Evolutionary conservation across 257 asterid genomes (phyloP).

Genomic region (Solanum ossicruentum): DNA sequence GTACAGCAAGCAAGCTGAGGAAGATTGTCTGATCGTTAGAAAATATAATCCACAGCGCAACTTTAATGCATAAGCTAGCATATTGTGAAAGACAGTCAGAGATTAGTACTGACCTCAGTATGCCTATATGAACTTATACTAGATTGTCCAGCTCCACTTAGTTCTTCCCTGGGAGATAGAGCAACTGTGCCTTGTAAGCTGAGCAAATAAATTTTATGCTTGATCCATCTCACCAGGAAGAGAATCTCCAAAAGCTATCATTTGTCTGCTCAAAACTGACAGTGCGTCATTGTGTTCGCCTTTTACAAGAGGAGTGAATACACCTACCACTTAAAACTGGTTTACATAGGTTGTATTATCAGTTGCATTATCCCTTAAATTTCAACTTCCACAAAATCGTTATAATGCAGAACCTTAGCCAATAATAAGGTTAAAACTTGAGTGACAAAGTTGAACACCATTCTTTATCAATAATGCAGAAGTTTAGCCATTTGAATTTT

Average conservation of each 20-base stretch:
- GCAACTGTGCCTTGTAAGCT: conserved; percentile 8
- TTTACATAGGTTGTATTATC: neutral
- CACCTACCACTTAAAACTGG: neutral
- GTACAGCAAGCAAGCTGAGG: conserved; percentile 59
- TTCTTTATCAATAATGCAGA: neutral
- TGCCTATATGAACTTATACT: conserved; percentile 2
- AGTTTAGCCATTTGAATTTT: neutral
- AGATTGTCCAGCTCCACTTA: neutral
- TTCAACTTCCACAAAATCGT: neutral
- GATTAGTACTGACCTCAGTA: neutral
- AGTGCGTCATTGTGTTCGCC: neutral
- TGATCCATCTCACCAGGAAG: conserved; percentile 1
- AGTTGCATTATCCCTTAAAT: neutral
- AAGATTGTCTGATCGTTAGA: neutral
- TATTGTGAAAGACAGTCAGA: neutral
- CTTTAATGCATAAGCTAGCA: neutral
- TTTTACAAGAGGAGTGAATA: neutral
- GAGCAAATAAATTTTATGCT: neutral
- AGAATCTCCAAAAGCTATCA: conserved; percentile 15
- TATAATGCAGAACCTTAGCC: neutral
- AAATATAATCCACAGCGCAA: neutral
- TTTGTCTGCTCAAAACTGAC: conserved; percentile 1
- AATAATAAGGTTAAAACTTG: neutral
- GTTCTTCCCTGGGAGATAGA: neutral
- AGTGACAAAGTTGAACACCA: neutral